Conservation (phyloP, 768 basidiomycete species). For the Sarcodon aspratus region DNA sequence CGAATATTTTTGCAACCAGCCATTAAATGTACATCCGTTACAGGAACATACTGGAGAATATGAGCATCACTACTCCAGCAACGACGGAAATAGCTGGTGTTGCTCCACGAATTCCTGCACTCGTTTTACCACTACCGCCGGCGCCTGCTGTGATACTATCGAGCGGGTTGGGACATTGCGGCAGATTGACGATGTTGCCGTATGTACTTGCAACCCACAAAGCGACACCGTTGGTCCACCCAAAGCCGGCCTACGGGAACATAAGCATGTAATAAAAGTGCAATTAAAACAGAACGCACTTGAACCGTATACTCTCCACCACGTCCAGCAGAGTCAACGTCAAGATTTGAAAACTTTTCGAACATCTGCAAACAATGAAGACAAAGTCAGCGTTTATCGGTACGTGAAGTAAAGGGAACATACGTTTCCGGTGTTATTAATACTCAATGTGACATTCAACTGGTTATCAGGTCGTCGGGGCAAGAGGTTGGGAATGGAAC, state of each 20-base stretch:
- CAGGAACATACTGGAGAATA: not conserved
- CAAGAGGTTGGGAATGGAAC: conserved; percentile 61
- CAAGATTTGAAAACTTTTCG: conserved; percentile 74
- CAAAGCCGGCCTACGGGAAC: conserved; percentile 52
- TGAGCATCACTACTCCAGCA: not conserved
- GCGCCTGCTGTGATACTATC: not conserved
- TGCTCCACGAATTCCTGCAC: not conserved
- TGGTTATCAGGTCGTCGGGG: conserved; percentile 58
- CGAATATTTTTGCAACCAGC: too few species aligned
- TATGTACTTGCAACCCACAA: conserved; percentile 67
- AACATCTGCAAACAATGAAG: conserved; percentile 49
- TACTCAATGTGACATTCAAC: conserved; percentile 57
- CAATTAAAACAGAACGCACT: conserved; percentile 19
- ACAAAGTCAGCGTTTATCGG: not conserved
- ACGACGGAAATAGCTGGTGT: not conserved
- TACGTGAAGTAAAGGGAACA: conserved; percentile 15
- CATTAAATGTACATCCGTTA: not conserved
- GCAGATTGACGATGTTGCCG: conserved; percentile 46
- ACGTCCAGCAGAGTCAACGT: conserved; percentile 67
- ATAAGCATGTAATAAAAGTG: not conserved
- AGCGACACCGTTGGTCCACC: conserved; percentile 81
- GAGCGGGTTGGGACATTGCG: conserved; percentile 41
- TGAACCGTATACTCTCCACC: conserved; percentile 90
- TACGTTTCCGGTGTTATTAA: conserved; percentile 65
- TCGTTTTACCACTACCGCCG: not conserved